Evolutionary conservation across 2,329 filamentous ascomycete species (phyloP).

Genomic region (Penicillium sp.): DNA sequence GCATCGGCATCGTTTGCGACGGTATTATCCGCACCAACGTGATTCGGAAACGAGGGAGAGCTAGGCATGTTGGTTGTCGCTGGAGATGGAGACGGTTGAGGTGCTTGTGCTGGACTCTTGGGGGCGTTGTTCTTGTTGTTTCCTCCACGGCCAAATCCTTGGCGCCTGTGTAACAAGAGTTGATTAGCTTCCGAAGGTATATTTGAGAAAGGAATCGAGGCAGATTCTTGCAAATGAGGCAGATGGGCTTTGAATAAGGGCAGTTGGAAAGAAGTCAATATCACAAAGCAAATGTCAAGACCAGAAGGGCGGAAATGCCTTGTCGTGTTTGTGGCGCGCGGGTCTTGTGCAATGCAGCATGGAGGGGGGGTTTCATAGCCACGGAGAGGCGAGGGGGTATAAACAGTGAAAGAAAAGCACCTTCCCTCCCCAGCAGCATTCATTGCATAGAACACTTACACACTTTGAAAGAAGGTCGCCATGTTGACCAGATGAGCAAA

Average conservation of each 20-base stretch:
- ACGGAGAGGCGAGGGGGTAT: slow-evolving; percentile 11
- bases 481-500: slow-evolving; percentile 25
- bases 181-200: slow-evolving; percentile 17
- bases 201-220: slow-evolving; percentile 1
- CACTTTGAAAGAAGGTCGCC: slow-evolving; percentile 47
- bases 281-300: slow-evolving; percentile 4
- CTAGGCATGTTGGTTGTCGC: slow-evolving; percentile 28
- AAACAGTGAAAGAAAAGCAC: slow-evolving; percentile 4
- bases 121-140: slow-evolving; percentile 42
- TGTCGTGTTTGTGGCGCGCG: slow-evolving; percentile 17
- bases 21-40: slow-evolving; percentile 32
- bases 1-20: slow-evolving; percentile 36
- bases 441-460: slow-evolving; percentile 35
- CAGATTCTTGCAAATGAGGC: not conserved
- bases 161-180: slow-evolving; percentile 32
- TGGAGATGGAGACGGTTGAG: slow-evolving; percentile 22
- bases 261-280: not conserved
- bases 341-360: slow-evolving; percentile 17
- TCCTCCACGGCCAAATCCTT: slow-evolving; percentile 45
- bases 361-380: not conserved
- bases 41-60: slow-evolving; percentile 37
- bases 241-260: slow-evolving; percentile 4
- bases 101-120: slow-evolving; percentile 31
- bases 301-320: slow-evolving; percentile 8
- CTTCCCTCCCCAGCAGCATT: not conserved